Evolutionary conservation across 2,329 filamentous ascomycete genomes (phyloP).

Genomic region (Fusarium sp.): DNA sequence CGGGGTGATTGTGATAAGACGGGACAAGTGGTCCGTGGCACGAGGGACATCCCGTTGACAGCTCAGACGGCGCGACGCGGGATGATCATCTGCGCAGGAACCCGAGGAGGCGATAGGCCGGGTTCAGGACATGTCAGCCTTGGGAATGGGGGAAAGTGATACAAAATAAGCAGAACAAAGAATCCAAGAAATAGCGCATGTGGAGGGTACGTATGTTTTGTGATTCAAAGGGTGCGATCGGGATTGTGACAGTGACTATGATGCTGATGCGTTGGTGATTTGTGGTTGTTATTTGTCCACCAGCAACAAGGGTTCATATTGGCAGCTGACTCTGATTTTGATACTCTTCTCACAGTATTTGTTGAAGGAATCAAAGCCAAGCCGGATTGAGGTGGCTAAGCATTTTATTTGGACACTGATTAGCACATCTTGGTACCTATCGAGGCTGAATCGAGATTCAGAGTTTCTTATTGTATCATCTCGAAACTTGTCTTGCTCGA

Average conservation of each 20-base stretch:
- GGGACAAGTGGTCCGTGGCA: constrained; percentile 37
- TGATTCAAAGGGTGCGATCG: constrained; percentile 16
- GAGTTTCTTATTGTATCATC: constrained; percentile 15
- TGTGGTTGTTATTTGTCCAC: constrained; percentile 16
- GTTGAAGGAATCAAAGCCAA: background rate
- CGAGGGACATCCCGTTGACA: constrained; percentile 40
- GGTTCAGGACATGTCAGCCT: constrained; percentile 28
- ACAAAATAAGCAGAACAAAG: constrained; percentile 5
- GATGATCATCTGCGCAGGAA: constrained; percentile 51
- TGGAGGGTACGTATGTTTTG: constrained; percentile 12
- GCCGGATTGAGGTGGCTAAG: constrained; percentile 8
- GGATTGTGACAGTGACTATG: constrained; percentile 12
- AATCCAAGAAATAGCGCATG: constrained; percentile 41
- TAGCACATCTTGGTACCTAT: background rate
- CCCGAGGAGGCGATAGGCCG: constrained; percentile 46
- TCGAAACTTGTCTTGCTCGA: constrained; percentile 18
- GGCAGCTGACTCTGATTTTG: constrained; percentile 6
- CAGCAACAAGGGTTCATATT: constrained; percentile 11
- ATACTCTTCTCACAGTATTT: background rate
- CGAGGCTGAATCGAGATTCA: constrained; percentile 33
- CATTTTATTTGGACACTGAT: constrained; percentile 7
- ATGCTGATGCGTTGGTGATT: constrained; percentile 12
- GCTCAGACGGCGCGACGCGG: constrained; percentile 43
- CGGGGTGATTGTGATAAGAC: constrained; percentile 15
- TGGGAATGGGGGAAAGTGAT: background rate